These are phyloP conservation scores for Aspergillus ibericus DNA, from an alignment of 2,329 filamentous ascomycete genomes.

Conservation along the genomic window DNA sequence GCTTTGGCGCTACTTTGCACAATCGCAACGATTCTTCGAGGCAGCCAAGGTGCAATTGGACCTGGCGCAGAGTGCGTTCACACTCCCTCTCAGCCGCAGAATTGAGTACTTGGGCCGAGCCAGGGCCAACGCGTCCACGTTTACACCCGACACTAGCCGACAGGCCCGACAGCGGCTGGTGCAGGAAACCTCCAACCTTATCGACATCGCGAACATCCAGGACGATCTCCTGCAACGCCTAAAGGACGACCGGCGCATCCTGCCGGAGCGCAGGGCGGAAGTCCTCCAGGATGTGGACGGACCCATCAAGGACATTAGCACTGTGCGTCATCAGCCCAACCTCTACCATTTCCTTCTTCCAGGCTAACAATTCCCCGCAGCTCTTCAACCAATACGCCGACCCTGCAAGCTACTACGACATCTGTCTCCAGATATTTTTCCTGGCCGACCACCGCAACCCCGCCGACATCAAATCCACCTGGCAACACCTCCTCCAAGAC, in stretches of 20 bases:
- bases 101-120: slow-evolving; percentile 89
- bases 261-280: slow-evolving; percentile 60
- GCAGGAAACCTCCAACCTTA: slow-evolving; percentile 78
- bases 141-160: slow-evolving; percentile 71
- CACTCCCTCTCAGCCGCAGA: slow-evolving; percentile 75
- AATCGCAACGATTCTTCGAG: slow-evolving; percentile 78
- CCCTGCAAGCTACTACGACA: slow-evolving; percentile 86
- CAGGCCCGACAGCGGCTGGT: slow-evolving; percentile 82
- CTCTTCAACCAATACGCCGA: slow-evolving; percentile 94
- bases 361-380: slow-evolving; percentile 44
- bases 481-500: slow-evolving; percentile 76
- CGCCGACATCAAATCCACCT: slow-evolving; percentile 78
- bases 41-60: slow-evolving; percentile 83
- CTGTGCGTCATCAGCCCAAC: slow-evolving; percentile 57
- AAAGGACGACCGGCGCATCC: slow-evolving; percentile 69
- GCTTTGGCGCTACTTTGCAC: slow-evolving; percentile 88
- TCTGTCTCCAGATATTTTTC: slow-evolving; percentile 90
- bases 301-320: slow-evolving; percentile 72
- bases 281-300: slow-evolving; percentile 72
- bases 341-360: background rate
- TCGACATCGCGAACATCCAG: slow-evolving; percentile 93
- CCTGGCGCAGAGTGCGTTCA: slow-evolving; percentile 79
- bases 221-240: slow-evolving; percentile 84
- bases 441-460: slow-evolving; percentile 87
- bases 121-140: slow-evolving; percentile 86